Base-by-base conservation (phyloP, 2,329 filamentous ascomycete species). In the Talaromyces atroroseus region DNA sequence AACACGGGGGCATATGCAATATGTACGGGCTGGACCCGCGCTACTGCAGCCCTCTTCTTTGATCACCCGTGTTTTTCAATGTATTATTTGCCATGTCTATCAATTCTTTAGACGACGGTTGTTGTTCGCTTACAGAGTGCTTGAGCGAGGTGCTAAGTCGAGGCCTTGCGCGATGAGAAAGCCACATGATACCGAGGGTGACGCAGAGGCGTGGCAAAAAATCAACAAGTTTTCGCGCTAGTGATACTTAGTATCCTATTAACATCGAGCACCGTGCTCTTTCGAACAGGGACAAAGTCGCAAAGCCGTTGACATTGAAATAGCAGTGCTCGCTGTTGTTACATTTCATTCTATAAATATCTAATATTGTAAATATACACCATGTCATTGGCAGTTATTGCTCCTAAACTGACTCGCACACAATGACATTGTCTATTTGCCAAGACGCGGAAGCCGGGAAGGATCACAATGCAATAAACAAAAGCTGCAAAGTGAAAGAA, bases 21-120 rank as follows among this genome's bases (percentile, higher is more conserved):
- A 21, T 49, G 26, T 36, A 49, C 29, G 32, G 36, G 5, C 47
- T 38, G 18, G 32, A 20, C 18, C 20, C 20, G 5, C 21, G 20
- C 49, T 40, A 51, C 49, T 51, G 49, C 49, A 40, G 49, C 36
- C 38, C 21, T 53, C 32, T 46, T 53, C 40, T 53, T 46, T 38
- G 24, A 52, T 52, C 49, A 52, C 49, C 32, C 26, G 45, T 20
- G 7, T 34, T 46, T 34, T 23, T 44, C 18, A 12, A 29, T 29
- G 26, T 29, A 29, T 29, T 11, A 10, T 42, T 42, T 42, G 16
- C 23, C 49, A 21, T 45, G 36, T n/a, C 3, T 36, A 11, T 11
- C 21, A 16, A 23, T 46, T 26, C 18, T 21, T 46, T n/a, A 12
- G 6, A 24, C 24, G 16, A 20, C 40, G 4, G n/a, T 18, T 51